phyloP scores from a whole-genome alignment of 164 flowering plant species.

The Vitis amurensis region DNA sequence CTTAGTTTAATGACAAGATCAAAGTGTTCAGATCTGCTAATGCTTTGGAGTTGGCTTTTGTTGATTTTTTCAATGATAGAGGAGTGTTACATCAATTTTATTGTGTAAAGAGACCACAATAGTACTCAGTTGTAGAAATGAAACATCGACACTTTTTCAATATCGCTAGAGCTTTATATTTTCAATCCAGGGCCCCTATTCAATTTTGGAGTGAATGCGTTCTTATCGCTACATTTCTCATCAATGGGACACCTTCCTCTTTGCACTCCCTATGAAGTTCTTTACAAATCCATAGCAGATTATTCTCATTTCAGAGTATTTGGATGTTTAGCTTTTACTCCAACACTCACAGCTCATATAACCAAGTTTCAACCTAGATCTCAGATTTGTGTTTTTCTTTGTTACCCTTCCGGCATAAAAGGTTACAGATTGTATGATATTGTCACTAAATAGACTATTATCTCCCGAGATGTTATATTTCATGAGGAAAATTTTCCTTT shows the following conservation, averaged over 20 bases:
- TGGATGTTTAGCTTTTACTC: not conserved
- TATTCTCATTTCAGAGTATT: not conserved
- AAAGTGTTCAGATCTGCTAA: no score
- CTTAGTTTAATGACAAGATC: no score
- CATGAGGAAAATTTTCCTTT: not conserved
- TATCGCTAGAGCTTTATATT: not conserved
- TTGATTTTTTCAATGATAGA: not conserved
- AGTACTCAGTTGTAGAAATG: not conserved
- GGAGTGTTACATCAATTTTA: not conserved
- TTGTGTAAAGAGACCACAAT: not conserved
- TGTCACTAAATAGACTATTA: not conserved
- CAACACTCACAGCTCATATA: not conserved
- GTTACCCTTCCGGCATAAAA: not conserved
- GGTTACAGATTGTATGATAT: slow-evolving; percentile 4
- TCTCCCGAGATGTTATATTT: no score
- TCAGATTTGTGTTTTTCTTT: not conserved
- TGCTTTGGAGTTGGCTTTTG: no score
- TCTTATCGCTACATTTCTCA: not conserved
- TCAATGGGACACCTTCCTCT: not conserved
- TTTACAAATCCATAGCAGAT: not conserved
- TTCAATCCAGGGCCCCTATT: not conserved
- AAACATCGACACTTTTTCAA: not conserved
- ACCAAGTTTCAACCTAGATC: not conserved
- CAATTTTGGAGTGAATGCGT: not conserved
- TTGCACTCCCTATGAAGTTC: not conserved